Percentiles rank a stretch among this genome's conserved stretches.
Conservation (phyloP, 345 rosid genomes). For the Eucalyptus paniculata region DNA sequence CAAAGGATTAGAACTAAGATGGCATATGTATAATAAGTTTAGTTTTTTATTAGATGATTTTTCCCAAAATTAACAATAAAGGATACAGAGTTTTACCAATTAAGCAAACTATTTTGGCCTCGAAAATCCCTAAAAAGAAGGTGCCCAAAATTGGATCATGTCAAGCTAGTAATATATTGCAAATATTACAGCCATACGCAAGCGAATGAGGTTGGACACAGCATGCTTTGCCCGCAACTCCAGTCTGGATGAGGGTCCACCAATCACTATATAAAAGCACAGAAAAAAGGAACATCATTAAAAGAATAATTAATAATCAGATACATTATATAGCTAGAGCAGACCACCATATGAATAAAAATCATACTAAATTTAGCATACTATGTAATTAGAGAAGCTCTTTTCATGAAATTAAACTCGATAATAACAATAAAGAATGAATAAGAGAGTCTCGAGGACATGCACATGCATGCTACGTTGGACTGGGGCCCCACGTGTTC, state of each 20-base stretch:
- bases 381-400: not conserved
- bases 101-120: not conserved
- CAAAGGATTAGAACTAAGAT: not conserved
- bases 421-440: not conserved
- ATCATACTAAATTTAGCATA: not conserved
- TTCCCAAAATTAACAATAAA: not conserved
- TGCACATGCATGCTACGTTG: not conserved
- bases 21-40: too few species aligned
- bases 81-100: not conserved
- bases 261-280: not conserved
- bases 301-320: not conserved
- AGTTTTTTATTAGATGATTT: not conserved
- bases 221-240: not conserved
- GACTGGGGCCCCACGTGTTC: not conserved
- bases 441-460: not conserved
- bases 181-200: not conserved
- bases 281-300: not conserved
- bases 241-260: not conserved
- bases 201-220: not conserved
- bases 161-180: not conserved
- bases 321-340: not conserved
- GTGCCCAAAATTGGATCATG: not conserved
- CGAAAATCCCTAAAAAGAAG: not conserved
- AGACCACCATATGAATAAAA: not conserved
- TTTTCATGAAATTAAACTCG: not conserved